These are phyloP conservation scores for Mortierella sp. DNA, from an alignment of 371 early-diverging fungal genomes.

Conservation along the genomic window DNA sequence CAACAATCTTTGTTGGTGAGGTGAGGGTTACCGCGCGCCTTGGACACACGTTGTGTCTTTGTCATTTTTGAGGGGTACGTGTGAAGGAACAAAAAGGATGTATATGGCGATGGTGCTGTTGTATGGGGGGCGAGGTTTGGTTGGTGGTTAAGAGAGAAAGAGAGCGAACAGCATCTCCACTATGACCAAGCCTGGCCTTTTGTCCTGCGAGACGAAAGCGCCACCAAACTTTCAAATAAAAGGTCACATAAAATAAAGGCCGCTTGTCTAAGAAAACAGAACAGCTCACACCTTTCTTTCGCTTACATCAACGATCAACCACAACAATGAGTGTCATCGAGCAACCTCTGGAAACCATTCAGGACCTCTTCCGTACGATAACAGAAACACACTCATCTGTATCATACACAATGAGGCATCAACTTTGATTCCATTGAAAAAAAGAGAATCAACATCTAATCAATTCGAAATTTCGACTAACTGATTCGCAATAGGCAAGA, in stretches of 20 bases:
- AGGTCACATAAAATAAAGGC: no score
- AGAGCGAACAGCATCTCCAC: no score
- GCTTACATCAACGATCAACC: neutral
- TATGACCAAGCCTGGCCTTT: neutral
- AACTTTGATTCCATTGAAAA: neutral
- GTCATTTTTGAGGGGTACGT: neutral
- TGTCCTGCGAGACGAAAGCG: neutral
- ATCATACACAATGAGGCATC: neutral
- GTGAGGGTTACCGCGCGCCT: neutral
- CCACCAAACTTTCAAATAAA: neutral
- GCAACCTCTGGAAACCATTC: conserved; percentile 42
- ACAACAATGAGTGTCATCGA: conserved; percentile 33
- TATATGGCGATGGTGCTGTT: neutral
- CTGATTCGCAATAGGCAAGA: conserved; percentile 28
- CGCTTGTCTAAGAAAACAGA: no score
- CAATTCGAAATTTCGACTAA: no score
- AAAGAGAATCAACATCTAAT: no score
- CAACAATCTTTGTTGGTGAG: no score
- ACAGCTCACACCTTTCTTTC: neutral
- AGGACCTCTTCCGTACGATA: conserved; percentile 42
- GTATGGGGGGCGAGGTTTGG: neutral
- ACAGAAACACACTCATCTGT: no score
- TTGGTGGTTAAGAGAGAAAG: neutral
- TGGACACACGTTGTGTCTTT: neutral
- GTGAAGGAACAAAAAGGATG: neutral